These are phyloP conservation scores for Arachnomyces sp. DNA, from an alignment of 2,329 filamentous ascomycete genomes.

Conservation along the genomic window DNA sequence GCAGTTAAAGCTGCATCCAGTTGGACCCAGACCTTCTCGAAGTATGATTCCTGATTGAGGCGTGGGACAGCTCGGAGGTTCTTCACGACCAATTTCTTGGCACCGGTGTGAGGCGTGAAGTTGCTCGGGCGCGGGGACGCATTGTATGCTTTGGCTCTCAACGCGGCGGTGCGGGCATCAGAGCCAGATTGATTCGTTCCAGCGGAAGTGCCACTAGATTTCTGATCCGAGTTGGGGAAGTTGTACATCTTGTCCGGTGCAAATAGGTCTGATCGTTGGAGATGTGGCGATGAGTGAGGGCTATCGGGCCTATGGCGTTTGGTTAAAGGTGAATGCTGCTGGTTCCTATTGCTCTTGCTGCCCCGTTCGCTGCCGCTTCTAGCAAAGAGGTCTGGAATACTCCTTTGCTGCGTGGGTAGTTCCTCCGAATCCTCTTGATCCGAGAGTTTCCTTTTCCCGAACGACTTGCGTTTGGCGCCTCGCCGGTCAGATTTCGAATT, in stretches of 20 bases:
- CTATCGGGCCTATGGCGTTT: constrained; percentile 30
- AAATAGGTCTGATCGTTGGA: too few relatives aligned
- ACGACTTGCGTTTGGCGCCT: constrained; percentile 37
- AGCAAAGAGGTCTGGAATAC: constrained; percentile 40
- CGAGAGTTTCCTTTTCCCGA: constrained; percentile 35
- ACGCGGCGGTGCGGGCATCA: constrained; percentile 18
- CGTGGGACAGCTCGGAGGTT: constrained; percentile 65
- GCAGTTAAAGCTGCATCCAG: constrained; percentile 64
- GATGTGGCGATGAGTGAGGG: neutral
- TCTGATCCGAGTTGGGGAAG: constrained; percentile 34
- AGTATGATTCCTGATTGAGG: constrained; percentile 67
- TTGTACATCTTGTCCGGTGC: constrained; percentile 48
- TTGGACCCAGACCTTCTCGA: constrained; percentile 65
- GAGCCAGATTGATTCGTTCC: constrained; percentile 21
- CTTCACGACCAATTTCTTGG: constrained; percentile 87
- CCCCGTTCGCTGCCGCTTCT: constrained; percentile 14
- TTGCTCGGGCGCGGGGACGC: constrained; percentile 31
- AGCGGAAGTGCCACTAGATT: constrained; percentile 31
- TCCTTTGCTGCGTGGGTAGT: constrained; percentile 30
- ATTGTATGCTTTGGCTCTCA: constrained; percentile 23
- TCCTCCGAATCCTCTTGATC: constrained; percentile 27
- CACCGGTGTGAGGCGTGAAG: constrained; percentile 68
- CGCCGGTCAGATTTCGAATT: constrained; percentile 31
- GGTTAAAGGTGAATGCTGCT: constrained; percentile 24
- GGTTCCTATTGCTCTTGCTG: constrained; percentile 15